Evolutionary conservation across 495 filamentous ascomycete genomes (phyloP), one percentile per base, ranked within the genome.

Genomic region (Thermochaetoides thermophila): DNA sequence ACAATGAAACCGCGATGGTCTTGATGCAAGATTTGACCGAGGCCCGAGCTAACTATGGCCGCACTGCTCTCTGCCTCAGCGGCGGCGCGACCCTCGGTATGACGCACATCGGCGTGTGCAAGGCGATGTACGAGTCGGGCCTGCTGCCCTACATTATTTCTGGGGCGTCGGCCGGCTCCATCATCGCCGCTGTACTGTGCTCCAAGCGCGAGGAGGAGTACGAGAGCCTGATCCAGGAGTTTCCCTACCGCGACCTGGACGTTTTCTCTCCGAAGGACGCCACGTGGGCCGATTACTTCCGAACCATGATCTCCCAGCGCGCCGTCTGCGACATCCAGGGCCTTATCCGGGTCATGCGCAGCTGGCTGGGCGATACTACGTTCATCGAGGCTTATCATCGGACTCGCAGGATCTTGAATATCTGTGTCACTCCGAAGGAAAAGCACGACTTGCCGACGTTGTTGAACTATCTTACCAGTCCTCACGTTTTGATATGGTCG

Each of bases 301-400:
- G 71, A 14, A 68, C 83, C 14, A 74, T 94, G 32, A 52, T 92
- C 26, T 91, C 83, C 34, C 65, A 79, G 42, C 85, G 86, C 0
- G 74, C 76, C 17, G 76, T 86, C 58, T 74, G 86, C 32, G 85
- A 95, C 44, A 87, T 84, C 39, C 66, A 65, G 15, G 72, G 94
- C 49, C 54, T 96, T 21, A 77, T 71, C 2, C 64, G 75, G 22
- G 82, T 86, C 6, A 92, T 94, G 83, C 70, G 70, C 34, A 61
- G 59, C 20, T 62, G 85, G 45, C 60, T 94, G 11, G 84, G 84
- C 7, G 81, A 91, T 40, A 77, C 92, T 39, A 96, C 87, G 0
- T 96, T 96, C 43, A 82, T 85, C 50, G 87, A 96, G 56, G 84
- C 82, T 11, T 95, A 95, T 61, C 92, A 93, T 49, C 74, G 84